Evolutionary conservation across 495 filamentous ascomycete genomes (phyloP).

Genomic region (Hypoxylon rickii): DNA sequence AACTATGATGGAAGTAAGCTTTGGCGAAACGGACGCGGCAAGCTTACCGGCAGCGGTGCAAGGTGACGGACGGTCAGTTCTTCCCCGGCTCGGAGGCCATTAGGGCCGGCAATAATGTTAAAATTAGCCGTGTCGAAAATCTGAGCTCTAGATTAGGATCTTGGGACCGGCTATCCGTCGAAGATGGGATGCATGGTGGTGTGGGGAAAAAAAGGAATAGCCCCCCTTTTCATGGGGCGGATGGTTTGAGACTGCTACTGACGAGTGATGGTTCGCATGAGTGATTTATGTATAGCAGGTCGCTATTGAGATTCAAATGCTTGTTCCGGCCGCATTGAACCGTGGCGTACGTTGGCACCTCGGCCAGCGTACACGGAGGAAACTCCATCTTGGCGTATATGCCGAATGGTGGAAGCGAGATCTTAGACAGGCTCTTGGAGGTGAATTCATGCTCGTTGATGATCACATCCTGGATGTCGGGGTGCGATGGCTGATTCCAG

Average conservation of each 20-base stretch:
- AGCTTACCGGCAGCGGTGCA: conserved; percentile 8
- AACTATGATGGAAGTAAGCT: conserved; percentile 47
- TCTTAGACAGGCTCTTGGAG: conserved; percentile 63
- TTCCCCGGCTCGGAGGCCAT: conserved; percentile 62
- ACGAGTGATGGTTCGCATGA: conserved; percentile 69
- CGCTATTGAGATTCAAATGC: conserved; percentile 76
- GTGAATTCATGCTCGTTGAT: conserved; percentile 56
- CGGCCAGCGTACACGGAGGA: conserved; percentile 59
- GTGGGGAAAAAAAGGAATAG: background rate
- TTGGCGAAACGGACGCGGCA: conserved; percentile 11
- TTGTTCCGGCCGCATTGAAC: conserved; percentile 65
- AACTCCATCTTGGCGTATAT: conserved; percentile 58
- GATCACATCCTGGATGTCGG: conserved; percentile 56
- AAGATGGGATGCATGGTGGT: background rate
- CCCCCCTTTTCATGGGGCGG: background rate
- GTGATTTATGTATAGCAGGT: conserved; percentile 78
- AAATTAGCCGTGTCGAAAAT: conserved; percentile 69
- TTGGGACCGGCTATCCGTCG: background rate
- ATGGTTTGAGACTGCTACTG: conserved; percentile 22
- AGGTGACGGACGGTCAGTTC: conserved; percentile 59
- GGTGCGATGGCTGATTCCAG: conserved; percentile 60
- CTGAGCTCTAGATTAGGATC: conserved; percentile 27
- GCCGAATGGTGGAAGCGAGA: conserved; percentile 65
- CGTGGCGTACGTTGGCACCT: conserved; percentile 65
- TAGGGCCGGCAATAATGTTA: conserved; percentile 64